Evolutionary conservation across 2,329 filamentous ascomycete species (phyloP).

Genomic region (Phaeosphaeria sp.): DNA sequence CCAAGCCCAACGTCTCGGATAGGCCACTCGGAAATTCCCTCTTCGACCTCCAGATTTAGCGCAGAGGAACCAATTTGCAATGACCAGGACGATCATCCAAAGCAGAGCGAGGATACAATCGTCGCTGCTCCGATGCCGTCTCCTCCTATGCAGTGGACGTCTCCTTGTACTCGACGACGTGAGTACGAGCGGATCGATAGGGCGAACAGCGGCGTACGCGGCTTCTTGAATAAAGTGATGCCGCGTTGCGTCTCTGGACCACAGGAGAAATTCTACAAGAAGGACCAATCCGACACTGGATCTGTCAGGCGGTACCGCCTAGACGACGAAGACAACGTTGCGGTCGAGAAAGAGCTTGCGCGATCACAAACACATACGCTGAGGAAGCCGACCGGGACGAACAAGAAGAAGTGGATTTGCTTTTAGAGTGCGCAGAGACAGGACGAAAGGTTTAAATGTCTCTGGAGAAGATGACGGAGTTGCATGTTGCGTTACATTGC

Average conservation of each 20-base stretch:
- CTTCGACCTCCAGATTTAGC: constrained; percentile 21
- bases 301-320: constrained; percentile 48
- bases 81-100: constrained; percentile 14
- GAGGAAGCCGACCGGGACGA: constrained; percentile 23
- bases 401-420: constrained; percentile 35
- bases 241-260: constrained; percentile 43
- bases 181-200: constrained; percentile 48
- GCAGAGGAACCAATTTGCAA: constrained; percentile 20
- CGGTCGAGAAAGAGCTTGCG: constrained; percentile 26
- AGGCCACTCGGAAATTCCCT: constrained; percentile 14
- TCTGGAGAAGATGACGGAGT: constrained; percentile 9
- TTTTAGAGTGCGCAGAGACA: constrained; percentile 22
- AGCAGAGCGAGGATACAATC: constrained; percentile 25
- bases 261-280: constrained; percentile 45
- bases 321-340: constrained; percentile 32
- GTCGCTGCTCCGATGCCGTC: constrained; percentile 15
- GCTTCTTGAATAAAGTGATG: constrained; percentile 37
- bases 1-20: constrained; percentile 31
- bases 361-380: constrained; percentile 19
- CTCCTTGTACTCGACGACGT: constrained; percentile 39
- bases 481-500: constrained; percentile 27
- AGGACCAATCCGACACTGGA: constrained; percentile 42
- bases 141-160: constrained; percentile 48
- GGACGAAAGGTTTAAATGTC: constrained; percentile 2
- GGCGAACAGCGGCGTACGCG: constrained; percentile 46